phyloP scores from a whole-genome alignment of 2,329 filamentous ascomycete species.

The Penicillium capsulatum region DNA sequence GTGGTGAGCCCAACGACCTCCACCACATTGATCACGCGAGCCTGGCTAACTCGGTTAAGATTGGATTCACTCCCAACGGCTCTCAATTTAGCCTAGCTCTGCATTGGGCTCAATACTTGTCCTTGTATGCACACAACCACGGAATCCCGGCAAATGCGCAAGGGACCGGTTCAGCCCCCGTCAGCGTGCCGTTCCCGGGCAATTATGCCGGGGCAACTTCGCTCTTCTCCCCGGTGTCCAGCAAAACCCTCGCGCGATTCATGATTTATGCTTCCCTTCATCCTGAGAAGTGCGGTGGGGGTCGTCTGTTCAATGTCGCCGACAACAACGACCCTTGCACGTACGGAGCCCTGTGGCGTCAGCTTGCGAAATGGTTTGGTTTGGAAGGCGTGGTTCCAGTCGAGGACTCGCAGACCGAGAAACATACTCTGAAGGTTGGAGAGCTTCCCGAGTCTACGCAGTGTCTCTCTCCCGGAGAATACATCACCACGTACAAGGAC shows the following conservation, averaged over 20 bases:
- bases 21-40: too few species aligned
- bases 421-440: slow-evolving; percentile 7
- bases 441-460: slow-evolving; percentile 7
- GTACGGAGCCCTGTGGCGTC: slow-evolving; percentile 27
- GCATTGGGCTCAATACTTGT: slow-evolving; percentile 30
- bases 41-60: slow-evolving; percentile 7
- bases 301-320: slow-evolving; percentile 28
- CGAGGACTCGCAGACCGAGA: slow-evolving; percentile 1
- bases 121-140: slow-evolving; percentile 27
- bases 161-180: not conserved
- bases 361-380: slow-evolving; percentile 29
- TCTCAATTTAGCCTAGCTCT: slow-evolving; percentile 29
- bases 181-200: slow-evolving; percentile 26
- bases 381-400: slow-evolving; percentile 23
- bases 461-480: slow-evolving; percentile 15
- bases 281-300: slow-evolving; percentile 19
- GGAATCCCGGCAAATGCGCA: slow-evolving; percentile 9
- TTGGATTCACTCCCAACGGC: slow-evolving; percentile 30
- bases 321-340: slow-evolving; percentile 22
- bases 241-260: slow-evolving; percentile 25
- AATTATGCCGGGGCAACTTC: slow-evolving; percentile 18
- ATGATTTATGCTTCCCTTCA: slow-evolving; percentile 29
- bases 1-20: slow-evolving; percentile 17
- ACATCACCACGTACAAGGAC: slow-evolving; percentile 26
- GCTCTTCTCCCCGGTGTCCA: slow-evolving; percentile 26